Percentiles rank a stretch among this genome's conserved stretches.
Conservation (phyloP, 2,329 filamentous ascomycete species). For the Xylaria sp. region DNA sequence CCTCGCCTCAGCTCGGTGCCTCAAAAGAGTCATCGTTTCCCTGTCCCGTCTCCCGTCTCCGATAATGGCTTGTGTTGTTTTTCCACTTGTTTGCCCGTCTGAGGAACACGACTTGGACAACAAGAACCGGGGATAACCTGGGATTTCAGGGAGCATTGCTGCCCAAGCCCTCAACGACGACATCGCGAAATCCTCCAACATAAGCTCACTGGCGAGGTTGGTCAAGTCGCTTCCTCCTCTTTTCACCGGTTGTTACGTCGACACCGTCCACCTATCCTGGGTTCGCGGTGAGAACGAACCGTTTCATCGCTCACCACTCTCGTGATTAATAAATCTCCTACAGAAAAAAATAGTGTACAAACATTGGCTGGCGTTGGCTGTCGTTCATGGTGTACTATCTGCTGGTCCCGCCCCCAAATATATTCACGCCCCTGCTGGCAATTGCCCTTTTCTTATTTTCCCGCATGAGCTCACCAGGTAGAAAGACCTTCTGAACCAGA, state of each 20-base stretch:
- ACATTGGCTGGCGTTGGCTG: slow-evolving; percentile 4
- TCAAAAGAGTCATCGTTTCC: slow-evolving; percentile 23
- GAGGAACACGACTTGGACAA: slow-evolving; percentile 15
- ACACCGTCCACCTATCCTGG: slow-evolving; percentile 6
- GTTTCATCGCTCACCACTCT: slow-evolving; percentile 15
- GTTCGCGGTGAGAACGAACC: not conserved
- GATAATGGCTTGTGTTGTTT: slow-evolving; percentile 26
- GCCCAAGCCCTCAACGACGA: slow-evolving; percentile 36
- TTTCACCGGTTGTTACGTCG: slow-evolving; percentile 15
- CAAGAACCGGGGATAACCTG: slow-evolving; percentile 31
- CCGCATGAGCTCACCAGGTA: slow-evolving; percentile 28
- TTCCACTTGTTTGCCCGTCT: slow-evolving; percentile 26
- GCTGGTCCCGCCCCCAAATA: slow-evolving; percentile 24
- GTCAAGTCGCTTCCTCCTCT: slow-evolving; percentile 26
- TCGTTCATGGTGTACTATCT: slow-evolving; percentile 21
- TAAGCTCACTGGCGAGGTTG: slow-evolving; percentile 30
- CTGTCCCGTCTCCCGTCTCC: slow-evolving; percentile 3
- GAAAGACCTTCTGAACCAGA: slow-evolving; percentile 22
- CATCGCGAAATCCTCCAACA: slow-evolving; percentile 34
- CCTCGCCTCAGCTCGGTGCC: slow-evolving; percentile 27
- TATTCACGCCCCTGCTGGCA: slow-evolving; percentile 19
- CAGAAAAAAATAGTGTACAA: not conserved
- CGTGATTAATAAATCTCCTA: slow-evolving; percentile 9
- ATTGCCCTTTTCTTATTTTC: slow-evolving; percentile 19
- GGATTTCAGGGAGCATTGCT: slow-evolving; percentile 36